A percentile compares a stretch with the other conserved stretches of the same genome.
Evolutionary conservation across 768 basidiomycete species (phyloP).

Genomic region (Lactifluus hygrophoroides): DNA sequence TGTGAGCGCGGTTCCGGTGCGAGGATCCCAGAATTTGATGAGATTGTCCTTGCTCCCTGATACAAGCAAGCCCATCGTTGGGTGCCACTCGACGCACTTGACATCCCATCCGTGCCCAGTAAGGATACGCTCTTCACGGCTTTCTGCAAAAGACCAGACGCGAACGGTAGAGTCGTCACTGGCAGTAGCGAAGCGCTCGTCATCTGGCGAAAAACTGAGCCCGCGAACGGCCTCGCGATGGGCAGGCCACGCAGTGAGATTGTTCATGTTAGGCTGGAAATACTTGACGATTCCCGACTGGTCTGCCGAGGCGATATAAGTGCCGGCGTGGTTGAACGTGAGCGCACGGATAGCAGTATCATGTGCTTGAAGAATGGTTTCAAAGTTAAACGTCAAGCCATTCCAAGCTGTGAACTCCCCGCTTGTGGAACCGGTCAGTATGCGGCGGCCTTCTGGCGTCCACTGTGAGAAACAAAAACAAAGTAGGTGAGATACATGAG

Average conservation of each 20-base stretch:
- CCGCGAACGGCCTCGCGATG: slow-evolving; percentile 96
- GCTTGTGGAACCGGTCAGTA: slow-evolving; percentile 91
- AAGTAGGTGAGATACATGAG: background rate
- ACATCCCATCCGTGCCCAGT: slow-evolving; percentile 99
- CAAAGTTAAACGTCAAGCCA: slow-evolving; percentile 98
- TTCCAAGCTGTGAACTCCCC: slow-evolving; percentile 99
- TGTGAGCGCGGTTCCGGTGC: slow-evolving; percentile 82
- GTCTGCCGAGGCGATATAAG: slow-evolving; percentile 88
- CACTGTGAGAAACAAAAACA: slow-evolving; percentile 55
- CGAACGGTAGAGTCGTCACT: slow-evolving; percentile 93
- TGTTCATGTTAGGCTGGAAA: slow-evolving; percentile 99
- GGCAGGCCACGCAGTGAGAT: slow-evolving; percentile 87
- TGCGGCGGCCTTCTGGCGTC: slow-evolving; percentile 92
- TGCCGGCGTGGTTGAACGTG: slow-evolving; percentile 86
- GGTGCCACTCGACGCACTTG: slow-evolving; percentile 98
- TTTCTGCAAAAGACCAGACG: slow-evolving; percentile 93
- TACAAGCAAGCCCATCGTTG: slow-evolving; percentile 88
- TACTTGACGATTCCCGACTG: slow-evolving; percentile 95
- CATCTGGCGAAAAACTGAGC: slow-evolving; percentile 86
- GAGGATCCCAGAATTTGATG: slow-evolving; percentile 99
- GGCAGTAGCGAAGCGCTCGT: slow-evolving; percentile 85
- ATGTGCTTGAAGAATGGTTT: slow-evolving; percentile 98
- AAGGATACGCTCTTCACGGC: slow-evolving; percentile 78
- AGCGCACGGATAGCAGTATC: slow-evolving; percentile 90
- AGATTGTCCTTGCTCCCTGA: slow-evolving; percentile 97